Evolutionary conservation across 1,284 basidiomycete genomes (phyloP).

Genomic region (Erythrobasidium hasegawianum): DNA sequence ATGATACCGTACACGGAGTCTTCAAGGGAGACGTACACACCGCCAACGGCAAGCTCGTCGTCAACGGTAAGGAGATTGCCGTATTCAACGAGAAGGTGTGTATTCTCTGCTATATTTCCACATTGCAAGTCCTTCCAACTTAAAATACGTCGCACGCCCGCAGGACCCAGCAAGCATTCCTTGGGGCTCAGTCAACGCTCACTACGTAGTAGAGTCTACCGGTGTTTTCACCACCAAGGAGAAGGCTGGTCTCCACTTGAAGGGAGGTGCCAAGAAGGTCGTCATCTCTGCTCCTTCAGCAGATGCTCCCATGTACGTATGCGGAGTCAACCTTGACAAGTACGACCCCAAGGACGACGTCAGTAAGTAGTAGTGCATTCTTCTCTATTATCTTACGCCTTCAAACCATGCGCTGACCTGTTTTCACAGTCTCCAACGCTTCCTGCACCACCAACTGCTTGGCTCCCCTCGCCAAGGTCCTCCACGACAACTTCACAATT

Average conservation of each 20-base stretch:
- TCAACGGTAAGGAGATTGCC: constrained; percentile 74
- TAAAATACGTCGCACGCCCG: not conserved
- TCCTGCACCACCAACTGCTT: constrained; percentile 99
- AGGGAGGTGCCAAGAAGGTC: constrained; percentile 99
- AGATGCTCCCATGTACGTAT: constrained; percentile 84
- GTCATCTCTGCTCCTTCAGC: constrained; percentile 98
- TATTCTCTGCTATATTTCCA: not conserved
- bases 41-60: constrained; percentile 80
- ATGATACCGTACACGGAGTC: constrained; percentile 93
- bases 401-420: not conserved
- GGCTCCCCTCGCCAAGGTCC: constrained; percentile 95
- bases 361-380: constrained; percentile 36
- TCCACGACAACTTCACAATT: constrained; percentile 94
- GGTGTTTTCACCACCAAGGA: constrained; percentile 96
- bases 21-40: constrained; percentile 81
- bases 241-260: constrained; percentile 88
- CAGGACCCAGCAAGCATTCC: constrained; percentile 78
- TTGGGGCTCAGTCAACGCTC: constrained; percentile 76
- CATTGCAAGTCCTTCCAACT: not conserved
- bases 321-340: constrained; percentile 81
- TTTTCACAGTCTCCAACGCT: constrained; percentile 81
- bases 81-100: constrained; percentile 75
- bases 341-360: constrained; percentile 91
- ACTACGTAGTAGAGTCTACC: constrained; percentile 96
- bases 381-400: constrained; percentile 21